A percentile compares a stretch with the other conserved stretches of the same genome.
phyloP scores from a whole-genome alignment of 306 rosid species.

The Cajanus cajan region DNA sequence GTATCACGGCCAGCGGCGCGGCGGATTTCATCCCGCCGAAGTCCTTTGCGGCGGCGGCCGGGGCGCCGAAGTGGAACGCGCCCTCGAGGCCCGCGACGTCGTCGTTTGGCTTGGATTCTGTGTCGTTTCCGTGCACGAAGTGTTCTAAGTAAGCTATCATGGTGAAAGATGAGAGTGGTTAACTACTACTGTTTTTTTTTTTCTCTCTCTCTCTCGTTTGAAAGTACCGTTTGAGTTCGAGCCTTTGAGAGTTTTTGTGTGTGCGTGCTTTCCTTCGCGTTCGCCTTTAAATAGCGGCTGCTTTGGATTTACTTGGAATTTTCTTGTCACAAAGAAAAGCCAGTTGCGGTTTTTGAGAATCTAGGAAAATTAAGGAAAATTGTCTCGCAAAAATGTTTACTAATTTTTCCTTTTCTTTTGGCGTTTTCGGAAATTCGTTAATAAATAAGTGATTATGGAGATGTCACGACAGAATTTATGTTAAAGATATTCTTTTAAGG shows the following conservation, averaged over 20 bases:
- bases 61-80: conserved; percentile 35
- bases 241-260: conserved; percentile 6
- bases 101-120: conserved; percentile 52
- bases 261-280: conserved; percentile 10
- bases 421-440: background rate
- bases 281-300: conserved; percentile 40
- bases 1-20: conserved; percentile 56
- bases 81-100: conserved; percentile 47
- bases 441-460: background rate
- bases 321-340: background rate
- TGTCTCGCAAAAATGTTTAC: no score
- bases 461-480: background rate
- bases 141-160: conserved; percentile 88
- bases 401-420: background rate
- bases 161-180: background rate
- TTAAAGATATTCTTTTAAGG: background rate
- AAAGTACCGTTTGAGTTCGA: conserved; percentile 13
- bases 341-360: background rate
- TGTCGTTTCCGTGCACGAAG: conserved; percentile 65
- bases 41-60: conserved; percentile 53
- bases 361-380: background rate
- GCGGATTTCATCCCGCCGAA: conserved; percentile 75
- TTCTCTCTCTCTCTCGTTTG: background rate
- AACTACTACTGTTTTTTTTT: background rate
- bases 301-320: conserved; percentile 33